Percentiles rank a stretch among this genome's conserved stretches.
phyloP scores from a whole-genome alignment of 1,284 basidiomycete species.

The Papiliotrema nemorosa region DNA sequence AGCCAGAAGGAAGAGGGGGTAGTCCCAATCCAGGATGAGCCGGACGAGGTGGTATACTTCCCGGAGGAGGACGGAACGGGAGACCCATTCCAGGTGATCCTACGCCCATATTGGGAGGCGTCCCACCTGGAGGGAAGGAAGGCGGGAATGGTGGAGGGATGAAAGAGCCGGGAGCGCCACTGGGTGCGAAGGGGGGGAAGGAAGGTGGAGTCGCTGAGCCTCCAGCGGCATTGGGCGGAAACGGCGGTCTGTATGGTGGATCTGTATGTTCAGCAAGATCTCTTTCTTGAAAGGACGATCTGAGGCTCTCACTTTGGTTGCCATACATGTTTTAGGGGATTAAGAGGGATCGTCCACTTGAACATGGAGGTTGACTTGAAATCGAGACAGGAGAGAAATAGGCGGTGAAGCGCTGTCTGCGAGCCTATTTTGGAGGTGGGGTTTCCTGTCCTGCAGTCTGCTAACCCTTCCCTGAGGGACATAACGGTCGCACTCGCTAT shows the following conservation, averaged over 20 bases:
- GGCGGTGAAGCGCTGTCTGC: no score
- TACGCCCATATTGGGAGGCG: neutral
- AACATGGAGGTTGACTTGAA: neutral
- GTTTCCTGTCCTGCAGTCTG: no score
- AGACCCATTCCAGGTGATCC: neutral
- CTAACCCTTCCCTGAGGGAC: no score
- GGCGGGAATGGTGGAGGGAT: slow-evolving; percentile 17
- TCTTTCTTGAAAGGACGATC: neutral
- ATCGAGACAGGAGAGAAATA: neutral
- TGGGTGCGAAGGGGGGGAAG: slow-evolving; percentile 13
- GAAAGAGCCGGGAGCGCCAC: slow-evolving; percentile 8
- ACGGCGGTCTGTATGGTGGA: neutral
- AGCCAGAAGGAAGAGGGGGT: slow-evolving; percentile 15
- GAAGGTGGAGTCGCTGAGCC: neutral
- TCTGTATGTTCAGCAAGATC: no score
- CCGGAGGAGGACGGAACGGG: slow-evolving; percentile 6
- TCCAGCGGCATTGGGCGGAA: neutral
- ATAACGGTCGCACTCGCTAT: no score
- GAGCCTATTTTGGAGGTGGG: neutral
- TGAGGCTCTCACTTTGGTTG: neutral
- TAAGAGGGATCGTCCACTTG: no score
- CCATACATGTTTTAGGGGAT: neutral
- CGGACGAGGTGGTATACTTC: slow-evolving; percentile 14
- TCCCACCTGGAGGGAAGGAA: slow-evolving; percentile 4
- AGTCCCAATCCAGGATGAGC: slow-evolving; percentile 29